Evolutionary conservation across 768 basidiomycete species (phyloP).

Genomic region (Xerocomus brunneocitrinus): DNA sequence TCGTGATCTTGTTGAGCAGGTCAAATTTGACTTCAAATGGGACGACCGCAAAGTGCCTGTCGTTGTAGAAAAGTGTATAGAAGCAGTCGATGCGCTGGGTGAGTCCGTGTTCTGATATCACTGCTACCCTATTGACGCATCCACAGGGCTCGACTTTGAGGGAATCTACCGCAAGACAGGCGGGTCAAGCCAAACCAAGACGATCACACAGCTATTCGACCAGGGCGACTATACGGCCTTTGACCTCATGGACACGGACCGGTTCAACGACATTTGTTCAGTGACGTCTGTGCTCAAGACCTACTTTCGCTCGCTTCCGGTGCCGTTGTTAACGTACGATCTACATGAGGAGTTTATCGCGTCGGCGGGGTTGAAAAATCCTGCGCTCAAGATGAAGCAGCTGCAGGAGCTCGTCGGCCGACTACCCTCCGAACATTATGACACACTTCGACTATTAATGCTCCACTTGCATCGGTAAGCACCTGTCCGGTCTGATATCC

Average conservation of each 20-base stretch:
- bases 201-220: slow-evolving; percentile 92
- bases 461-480: slow-evolving; percentile 80
- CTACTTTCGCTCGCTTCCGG: slow-evolving; percentile 90
- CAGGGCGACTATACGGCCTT: slow-evolving; percentile 86
- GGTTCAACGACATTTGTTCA: slow-evolving; percentile 96
- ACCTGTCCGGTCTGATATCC: not conserved
- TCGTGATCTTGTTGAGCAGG: slow-evolving; percentile 81
- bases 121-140: not conserved
- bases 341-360: slow-evolving; percentile 87
- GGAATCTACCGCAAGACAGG: slow-evolving; percentile 98
- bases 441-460: slow-evolving; percentile 78
- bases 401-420: slow-evolving; percentile 67
- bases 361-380: slow-evolving; percentile 67
- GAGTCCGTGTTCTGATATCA: slow-evolving; percentile 21
- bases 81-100: slow-evolving; percentile 88
- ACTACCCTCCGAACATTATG: slow-evolving; percentile 84
- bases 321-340: slow-evolving; percentile 85
- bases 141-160: slow-evolving; percentile 85
- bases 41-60: slow-evolving; percentile 69
- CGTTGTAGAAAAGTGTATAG: slow-evolving; percentile 94
- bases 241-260: slow-evolving; percentile 79
- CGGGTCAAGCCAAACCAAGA: slow-evolving; percentile 86
- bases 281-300: slow-evolving; percentile 96
- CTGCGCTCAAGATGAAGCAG: slow-evolving; percentile 50
- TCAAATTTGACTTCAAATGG: slow-evolving; percentile 57